These are phyloP conservation scores for Vaccinium myrtillus DNA, from an alignment of 148 eudicot species.

Conservation along the genomic window DNA sequence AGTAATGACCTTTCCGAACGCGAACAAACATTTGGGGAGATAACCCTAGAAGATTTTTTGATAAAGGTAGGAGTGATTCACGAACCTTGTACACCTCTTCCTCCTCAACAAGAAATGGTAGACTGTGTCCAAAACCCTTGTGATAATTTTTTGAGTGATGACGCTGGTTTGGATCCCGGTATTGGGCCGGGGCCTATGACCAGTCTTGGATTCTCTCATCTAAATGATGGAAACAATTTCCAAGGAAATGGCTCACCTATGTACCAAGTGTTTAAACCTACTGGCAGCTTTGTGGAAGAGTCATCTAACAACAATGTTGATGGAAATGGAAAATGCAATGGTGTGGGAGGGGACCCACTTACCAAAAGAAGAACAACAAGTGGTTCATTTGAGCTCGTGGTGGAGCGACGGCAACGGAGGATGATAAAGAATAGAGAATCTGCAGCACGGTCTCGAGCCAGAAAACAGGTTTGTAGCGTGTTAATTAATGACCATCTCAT, in stretches of 20 bases:
- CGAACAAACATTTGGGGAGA: conserved; percentile 19
- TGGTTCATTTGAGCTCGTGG: background rate
- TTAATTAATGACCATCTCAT: background rate
- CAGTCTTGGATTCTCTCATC: background rate
- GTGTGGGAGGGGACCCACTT: background rate
- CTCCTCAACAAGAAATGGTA: background rate
- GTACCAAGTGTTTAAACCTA: conserved; percentile 2
- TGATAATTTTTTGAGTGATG: background rate
- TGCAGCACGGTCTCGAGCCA: conserved; percentile 26
- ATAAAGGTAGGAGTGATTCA: conserved; percentile 21
- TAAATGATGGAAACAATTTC: background rate
- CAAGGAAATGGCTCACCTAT: background rate
- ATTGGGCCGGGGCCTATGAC: background rate
- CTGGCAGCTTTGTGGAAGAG: conserved; percentile 14
- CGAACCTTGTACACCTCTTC: conserved; percentile 1
- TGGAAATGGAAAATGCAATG: background rate
- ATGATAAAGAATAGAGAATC: conserved; percentile 29
- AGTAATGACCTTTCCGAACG: background rate
- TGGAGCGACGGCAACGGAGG: conserved; percentile 22
- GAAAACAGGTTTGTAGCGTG: conserved; percentile 17
- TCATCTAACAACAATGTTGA: background rate
- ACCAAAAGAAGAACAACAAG: background rate
- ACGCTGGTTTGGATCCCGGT: background rate
- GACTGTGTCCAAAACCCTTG: background rate
- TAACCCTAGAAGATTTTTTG: conserved; percentile 22